Evolutionary conservation across 1,139 yeast species (phyloP), one percentile per base, ranked within the genome.

Genomic region (Barnettozyma hawaiiensis): DNA sequence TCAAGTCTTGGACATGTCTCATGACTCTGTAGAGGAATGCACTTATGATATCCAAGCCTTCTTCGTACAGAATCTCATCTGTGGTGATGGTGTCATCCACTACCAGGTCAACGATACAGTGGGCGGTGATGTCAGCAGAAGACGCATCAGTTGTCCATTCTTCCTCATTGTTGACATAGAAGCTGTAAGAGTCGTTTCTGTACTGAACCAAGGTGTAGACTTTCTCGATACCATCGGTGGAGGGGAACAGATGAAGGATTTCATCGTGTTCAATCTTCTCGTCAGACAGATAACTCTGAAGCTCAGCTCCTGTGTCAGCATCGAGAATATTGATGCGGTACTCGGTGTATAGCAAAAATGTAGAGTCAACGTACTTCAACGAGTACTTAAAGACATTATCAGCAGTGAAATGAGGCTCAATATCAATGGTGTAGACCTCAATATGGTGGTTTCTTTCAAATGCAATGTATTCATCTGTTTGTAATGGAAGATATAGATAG

Each of bases 121-220:
- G 65, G 14, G 69, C 69, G 5, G 58, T 58, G 4, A 70, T 60
- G 22, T 65, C 54, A 7, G 72, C 62, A 9, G 73, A 47, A 0
- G 77, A 69, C 51, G 71, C 77, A 50, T 76, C 79, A 41, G 71
- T 66, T 3, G 49, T 36, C 82, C 82, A 77, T 8, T 47, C n/a
- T 1, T 59, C 16, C 7, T 48, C 48, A 3, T 62, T 64, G 43
- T 67, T 57, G 7, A 31, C 32, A 12, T 51, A 43, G 15, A 52
- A 55, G 6, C 48, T 33, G 37, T 58, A 61, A 0, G 53, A 42
- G 7, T 54, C 49, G 4, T 52, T 48, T 20, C 49, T 49, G 32
- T 48, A 57, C 12, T 44, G 47, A 18, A 51, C 36, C 1, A 63
- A 19, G 3, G 55, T 47, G 16, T 47, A 28, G 10, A 54, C 48